Base-by-base conservation (phyloP, 176 grass and related monocot species). In the Echinochloa phyllopogon region DNA sequence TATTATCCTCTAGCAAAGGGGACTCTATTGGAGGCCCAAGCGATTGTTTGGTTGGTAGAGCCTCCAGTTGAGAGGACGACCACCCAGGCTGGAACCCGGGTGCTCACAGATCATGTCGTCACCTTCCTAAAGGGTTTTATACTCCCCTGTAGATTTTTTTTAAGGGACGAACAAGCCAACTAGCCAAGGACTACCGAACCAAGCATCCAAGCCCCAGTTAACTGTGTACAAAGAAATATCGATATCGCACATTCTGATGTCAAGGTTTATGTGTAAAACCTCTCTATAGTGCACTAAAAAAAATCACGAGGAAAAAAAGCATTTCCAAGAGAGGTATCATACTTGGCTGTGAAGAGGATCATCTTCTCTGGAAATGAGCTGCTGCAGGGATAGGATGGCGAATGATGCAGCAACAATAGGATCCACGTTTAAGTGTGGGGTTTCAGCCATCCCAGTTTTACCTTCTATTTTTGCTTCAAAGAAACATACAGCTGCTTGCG, bases 301-400 rank as follows among this genome's bases (percentile, higher is more conserved):
- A 85, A 70, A 23, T 69, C 7, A 25, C 37, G 75, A 36, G 41
- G 29, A 4, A 69, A 67, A 80, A 40, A 43, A 78, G 8, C 36
- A 61, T 33, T 56, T 41, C 8, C 21, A 51, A 83, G 73, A 72
- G 5, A 8, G 78, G 41, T 25, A 48, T 42, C 88, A 73, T 94
- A 95, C 96, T 83, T 95, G 96, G 83, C 96, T 95, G 40, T 94
- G 91, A 78, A 95, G 88, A 74, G 96, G 96, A 65, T 98, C 91
- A 42, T 88, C 82, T 90, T 98, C 96, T 87, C 96, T 90, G 27
- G 96, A 95, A 86, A 88, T 73, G 40, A 98, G 85, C 43, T 94
- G 89, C 78, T 95, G 92, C 63, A 98, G 63, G 58, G 91, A 79
- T 38, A 94, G 64, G 81, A 98, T 87, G 73, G 79, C 60, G 80